Evolutionary conservation across 2,329 filamentous ascomycete genomes (phyloP), one percentile per base, ranked within the genome.

Genomic region (Penicillium sp.): DNA sequence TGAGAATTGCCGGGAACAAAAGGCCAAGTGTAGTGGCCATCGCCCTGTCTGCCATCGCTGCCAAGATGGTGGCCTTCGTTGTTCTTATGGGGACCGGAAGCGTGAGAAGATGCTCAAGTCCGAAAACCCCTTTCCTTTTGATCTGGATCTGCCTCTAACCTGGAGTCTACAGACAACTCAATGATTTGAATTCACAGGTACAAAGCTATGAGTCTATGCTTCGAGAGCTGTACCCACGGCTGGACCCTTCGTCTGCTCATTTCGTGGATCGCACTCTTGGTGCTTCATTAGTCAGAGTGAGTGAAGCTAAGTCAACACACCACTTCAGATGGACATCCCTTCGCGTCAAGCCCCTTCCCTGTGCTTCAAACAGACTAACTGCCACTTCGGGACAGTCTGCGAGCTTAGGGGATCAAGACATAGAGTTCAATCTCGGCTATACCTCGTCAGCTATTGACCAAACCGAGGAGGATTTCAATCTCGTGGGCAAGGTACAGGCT

Each of bases 21-120:
- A 70, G 50, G 67, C 65, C 37, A 70, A 69, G 54, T 70, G 67
- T 52, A 66, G 60, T 44, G 67, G 67, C 5, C 63, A 69, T 50
- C 62, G 60, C 27, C 67, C 67, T 20, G 53, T 54, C 18, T 70
- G 67, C 40, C 55, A 64, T 37, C 59, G 67, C 32, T 70, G 67
- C 43, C 57, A 63, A 49, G 66, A 69, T 42, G 53, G 61, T 16
- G 61, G 61, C 6, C 56, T 65, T 25, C 42, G 41, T 3, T 70
- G 67, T 50, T 63, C 59, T 11, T 70, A 70, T 42, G 64, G 64
- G 20, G 65, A 68, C 47, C 62, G 66, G 26, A 70, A 68, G 47
- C 56, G 62, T 35, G 67, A 69, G 44, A 59, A 62, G 46, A 60
- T 61, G 44, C 59, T 59, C 42, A 69, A 65, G 67, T 69, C 50